Evolutionary conservation across 768 basidiomycete genomes (phyloP), one percentile per base, ranked within the genome.

Genomic region (Tylopilus rubrobrunneus): DNA sequence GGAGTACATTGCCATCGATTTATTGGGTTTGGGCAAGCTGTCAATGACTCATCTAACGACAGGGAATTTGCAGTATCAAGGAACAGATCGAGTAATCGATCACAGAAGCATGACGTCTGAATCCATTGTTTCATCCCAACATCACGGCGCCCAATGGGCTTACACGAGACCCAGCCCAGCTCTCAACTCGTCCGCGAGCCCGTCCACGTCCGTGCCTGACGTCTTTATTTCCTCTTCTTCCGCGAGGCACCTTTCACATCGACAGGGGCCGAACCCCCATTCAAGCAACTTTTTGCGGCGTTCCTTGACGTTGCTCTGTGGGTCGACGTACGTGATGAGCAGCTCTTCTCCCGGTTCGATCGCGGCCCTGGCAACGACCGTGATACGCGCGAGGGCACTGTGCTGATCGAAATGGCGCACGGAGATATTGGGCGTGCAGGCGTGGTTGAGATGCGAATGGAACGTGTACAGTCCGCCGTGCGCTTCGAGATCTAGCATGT

Each of bases 381-480:
- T 84, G 65, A 96, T 87, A 36, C 89, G 82, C 7, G 85, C 76
- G 50, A 91, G 84, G 2, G 86, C 78, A 2, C 75, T 82, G 47
- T 81, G 82, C 58, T 77, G 79, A 67, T 89, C 85, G 52, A 90
- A 71, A 65, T 92, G 92, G 2, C 87, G 83, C 15, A 89, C 84
- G 17, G 89, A 87, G 45, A 85, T 61, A 67, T 92, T 95, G 0
- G 93, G 91, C 17, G 73, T 68, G 69, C 93, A 97, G 7, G 79
- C 79, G 67, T 97, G 93, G 69, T 96, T 97, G 29, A 95, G 68
- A 60, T 94, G 89, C 2, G 92, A 87, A 66, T 95, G 92, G 5
- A 94, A 78, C 21, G 78, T 80, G 71, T 94, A 96, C 10, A 96
- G 74, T 2, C 92, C 92, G 3, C 91, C 92, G 51, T 93, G 89